Evolutionary conservation across 2,329 filamentous ascomycete species (phyloP).

Genomic region (Pyricularia sp.): DNA sequence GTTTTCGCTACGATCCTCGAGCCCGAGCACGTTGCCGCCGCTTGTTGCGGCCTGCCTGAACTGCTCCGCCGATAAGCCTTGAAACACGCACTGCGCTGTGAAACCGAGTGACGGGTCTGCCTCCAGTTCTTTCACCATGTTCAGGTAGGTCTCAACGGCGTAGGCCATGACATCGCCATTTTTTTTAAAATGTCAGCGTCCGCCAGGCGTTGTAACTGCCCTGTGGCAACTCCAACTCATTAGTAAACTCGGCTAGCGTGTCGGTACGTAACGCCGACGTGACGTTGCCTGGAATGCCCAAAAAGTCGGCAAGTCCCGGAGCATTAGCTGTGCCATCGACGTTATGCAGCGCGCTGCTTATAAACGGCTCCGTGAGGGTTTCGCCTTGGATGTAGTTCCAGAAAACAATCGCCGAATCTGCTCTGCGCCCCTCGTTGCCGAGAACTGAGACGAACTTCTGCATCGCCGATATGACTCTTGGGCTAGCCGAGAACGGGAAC

Average conservation of each 20-base stretch:
- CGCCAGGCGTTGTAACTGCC: constrained; percentile 22
- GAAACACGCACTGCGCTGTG: constrained; percentile 15
- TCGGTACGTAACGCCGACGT: constrained; percentile 9
- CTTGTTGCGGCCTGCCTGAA: constrained; percentile 7
- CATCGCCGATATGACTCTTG: constrained; percentile 9
- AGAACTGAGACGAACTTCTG: constrained; percentile 10
- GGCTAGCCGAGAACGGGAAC: constrained; percentile 2
- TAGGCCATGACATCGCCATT: constrained; percentile 23
- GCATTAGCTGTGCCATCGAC: constrained; percentile 10
- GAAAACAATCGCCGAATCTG: constrained; percentile 10
- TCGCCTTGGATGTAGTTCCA: constrained; percentile 12
- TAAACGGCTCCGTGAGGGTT: constrained; percentile 7
- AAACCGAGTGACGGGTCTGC: constrained; percentile 15
- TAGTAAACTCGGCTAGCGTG: constrained; percentile 13
- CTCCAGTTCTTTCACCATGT: background rate
- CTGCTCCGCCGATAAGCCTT: constrained; percentile 13
- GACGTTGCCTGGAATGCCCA: constrained; percentile 11
- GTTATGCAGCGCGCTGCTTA: constrained; percentile 9
- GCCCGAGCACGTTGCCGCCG: constrained; percentile 16
- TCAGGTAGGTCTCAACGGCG: constrained; percentile 19
- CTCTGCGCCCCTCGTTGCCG: constrained; percentile 5
- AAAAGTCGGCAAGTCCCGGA: constrained; percentile 12
- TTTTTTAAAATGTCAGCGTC: constrained; percentile 24
- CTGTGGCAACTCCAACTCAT: constrained; percentile 9
- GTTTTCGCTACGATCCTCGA: constrained; percentile 11